Evolutionary conservation across 495 filamentous ascomycete species (phyloP), one percentile per base, ranked within the genome.

Genomic region (Friedmanniomyces simplex): DNA sequence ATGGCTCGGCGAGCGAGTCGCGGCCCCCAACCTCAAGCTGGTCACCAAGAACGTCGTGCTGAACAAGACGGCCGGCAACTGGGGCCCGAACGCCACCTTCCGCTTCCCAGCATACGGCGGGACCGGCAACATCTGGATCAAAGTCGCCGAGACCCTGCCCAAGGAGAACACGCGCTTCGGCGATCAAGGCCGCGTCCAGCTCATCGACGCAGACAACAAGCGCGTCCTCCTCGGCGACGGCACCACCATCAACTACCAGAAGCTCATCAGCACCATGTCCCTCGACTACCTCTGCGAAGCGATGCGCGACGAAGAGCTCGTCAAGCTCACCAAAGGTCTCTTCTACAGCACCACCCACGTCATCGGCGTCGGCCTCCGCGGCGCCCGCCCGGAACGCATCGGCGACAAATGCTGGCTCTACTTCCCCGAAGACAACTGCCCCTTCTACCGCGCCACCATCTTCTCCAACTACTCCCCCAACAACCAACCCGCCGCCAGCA

Each of bases 331-430:
- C 78, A 96, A 95, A 78, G 83, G 84, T 60, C 86, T 99, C 58
- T 96, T 85, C 83, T 97, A 95, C 79, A 96, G 91, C 46, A 87
- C 87, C 57, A 99, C 93, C 55, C 93, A 99, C 75, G 90, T 99
- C 64, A 86, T 99, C 62, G 93, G 93, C 70, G 86, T 99, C 59
- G 93, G 93, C 73, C 77, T 99, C 68, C 89, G 93, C 68, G 93
- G 93, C 63, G 76, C 77, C 61, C 88, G 93, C 56, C 93, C 93
- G n/a, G 87, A 95, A 71, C 83, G 88, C 60, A 99, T 99, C 63
- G 93, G 93, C 50, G 93, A 99, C 77, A 99, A 99, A 79, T 99
- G 93, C 84, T 99, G 93, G 87, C 82, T 99, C 54, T 99, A 99
- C 82, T 99, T 97, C 84, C 93, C 93, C 62, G 94, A 99, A 71